phyloP scores from a whole-genome alignment of 176 grass and related monocot genomes.

The Panicum miliaceum region DNA sequence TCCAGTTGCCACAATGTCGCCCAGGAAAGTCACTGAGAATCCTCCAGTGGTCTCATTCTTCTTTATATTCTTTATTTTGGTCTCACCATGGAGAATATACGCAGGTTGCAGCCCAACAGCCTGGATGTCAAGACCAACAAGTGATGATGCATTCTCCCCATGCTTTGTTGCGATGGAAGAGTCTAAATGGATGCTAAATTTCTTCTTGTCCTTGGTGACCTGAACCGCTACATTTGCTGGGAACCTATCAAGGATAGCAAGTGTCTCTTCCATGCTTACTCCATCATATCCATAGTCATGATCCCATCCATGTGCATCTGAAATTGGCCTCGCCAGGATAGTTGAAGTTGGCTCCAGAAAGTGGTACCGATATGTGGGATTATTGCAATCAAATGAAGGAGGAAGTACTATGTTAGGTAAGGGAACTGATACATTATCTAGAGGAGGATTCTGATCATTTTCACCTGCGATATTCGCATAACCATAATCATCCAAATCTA shows the following conservation, averaged over 20 bases:
- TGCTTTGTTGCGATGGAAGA: slow-evolving; percentile 91
- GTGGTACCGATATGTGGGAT: slow-evolving; percentile 81
- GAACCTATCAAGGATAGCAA: slow-evolving; percentile 68
- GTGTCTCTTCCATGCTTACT: slow-evolving; percentile 79
- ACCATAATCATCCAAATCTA: too few relatives aligned
- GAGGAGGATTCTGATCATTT: too few relatives aligned
- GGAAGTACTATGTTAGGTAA: slow-evolving; percentile 89
- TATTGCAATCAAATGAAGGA: slow-evolving; percentile 86
- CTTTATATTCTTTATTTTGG: slow-evolving; percentile 89
- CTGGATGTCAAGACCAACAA: slow-evolving; percentile 89
- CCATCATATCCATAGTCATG: slow-evolving; percentile 98
- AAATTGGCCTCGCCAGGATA: slow-evolving; percentile 78
- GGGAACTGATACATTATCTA: slow-evolving; percentile 72
- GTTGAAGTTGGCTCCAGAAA: slow-evolving; percentile 80
- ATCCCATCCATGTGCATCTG: slow-evolving; percentile 88
- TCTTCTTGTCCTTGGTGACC: slow-evolving; percentile 96
- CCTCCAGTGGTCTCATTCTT: slow-evolving; percentile 92
- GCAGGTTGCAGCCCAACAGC: slow-evolving; percentile 76
- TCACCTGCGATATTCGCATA: background rate
- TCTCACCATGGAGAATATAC: slow-evolving; percentile 81
- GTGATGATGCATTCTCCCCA: slow-evolving; percentile 80
- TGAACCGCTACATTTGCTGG: slow-evolving; percentile 71
- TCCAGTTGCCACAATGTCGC: slow-evolving; percentile 85
- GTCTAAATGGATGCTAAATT: slow-evolving; percentile 94
- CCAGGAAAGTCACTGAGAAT: slow-evolving; percentile 82